Conservation (phyloP, 371 early-diverging fungal genomes). For the Mortierella sp. region DNA sequence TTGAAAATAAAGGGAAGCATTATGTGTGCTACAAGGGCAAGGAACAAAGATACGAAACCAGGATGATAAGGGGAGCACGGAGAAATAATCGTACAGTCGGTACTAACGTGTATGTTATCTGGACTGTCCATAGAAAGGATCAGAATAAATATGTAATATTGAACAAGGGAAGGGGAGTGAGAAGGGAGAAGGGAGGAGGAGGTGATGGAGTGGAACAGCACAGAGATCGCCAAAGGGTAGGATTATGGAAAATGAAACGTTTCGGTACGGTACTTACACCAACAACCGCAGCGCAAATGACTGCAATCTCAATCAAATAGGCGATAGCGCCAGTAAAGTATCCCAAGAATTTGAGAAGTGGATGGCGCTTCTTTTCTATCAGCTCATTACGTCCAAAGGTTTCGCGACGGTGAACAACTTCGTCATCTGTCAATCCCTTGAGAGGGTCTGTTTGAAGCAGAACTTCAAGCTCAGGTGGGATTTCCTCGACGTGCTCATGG, state of each 20-base stretch:
- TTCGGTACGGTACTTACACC: constrained; percentile 55
- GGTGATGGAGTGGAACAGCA: background rate
- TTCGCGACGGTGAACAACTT: constrained; percentile 70
- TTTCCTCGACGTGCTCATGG: constrained; percentile 75
- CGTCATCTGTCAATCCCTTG: constrained; percentile 69
- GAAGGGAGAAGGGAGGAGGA: background rate
- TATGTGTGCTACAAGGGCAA: background rate
- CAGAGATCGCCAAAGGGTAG: background rate
- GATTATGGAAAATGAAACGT: background rate
- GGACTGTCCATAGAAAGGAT: background rate
- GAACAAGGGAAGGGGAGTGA: background rate
- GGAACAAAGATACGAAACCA: background rate
- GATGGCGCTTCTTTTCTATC: constrained; percentile 84
- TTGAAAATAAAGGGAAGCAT: background rate
- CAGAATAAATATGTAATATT: background rate
- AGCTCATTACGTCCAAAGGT: constrained; percentile 85
- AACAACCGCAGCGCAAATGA: constrained; percentile 78
- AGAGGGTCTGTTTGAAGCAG: constrained; percentile 77
- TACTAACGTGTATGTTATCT: background rate
- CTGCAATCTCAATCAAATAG: constrained; percentile 86
- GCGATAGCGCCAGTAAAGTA: constrained; percentile 94
- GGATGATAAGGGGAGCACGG: constrained; percentile 1
- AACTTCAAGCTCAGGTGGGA: constrained; percentile 78
- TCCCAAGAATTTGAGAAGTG: constrained; percentile 86
- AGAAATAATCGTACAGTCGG: background rate